Evolutionary conservation across 176 grass and related monocot species (phyloP).

Genomic region (Oryza rufipogon): DNA sequence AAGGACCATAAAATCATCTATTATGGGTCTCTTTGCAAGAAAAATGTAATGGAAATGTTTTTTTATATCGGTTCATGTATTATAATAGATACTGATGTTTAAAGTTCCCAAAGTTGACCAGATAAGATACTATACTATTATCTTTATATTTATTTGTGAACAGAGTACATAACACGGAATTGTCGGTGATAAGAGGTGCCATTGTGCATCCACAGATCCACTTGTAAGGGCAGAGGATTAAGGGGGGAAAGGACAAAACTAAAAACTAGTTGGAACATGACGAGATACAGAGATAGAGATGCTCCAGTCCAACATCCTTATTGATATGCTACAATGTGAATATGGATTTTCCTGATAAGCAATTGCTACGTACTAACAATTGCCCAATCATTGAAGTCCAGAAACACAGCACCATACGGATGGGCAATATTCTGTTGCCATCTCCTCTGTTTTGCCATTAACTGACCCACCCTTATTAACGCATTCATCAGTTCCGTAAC

Average conservation of each 20-base stretch:
- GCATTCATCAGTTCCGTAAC: not conserved
- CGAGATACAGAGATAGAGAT: not conserved
- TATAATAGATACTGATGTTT: not conserved
- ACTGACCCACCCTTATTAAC: not conserved
- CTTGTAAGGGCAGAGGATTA: not conserved
- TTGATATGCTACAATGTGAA: not conserved
- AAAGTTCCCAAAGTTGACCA: not conserved
- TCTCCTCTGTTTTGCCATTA: not conserved
- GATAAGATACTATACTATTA: not conserved
- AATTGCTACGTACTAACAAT: not conserved
- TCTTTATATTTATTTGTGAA: not conserved
- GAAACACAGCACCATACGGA: not conserved
- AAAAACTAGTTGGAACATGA: not conserved
- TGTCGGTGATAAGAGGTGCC: not conserved
- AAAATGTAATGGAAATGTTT: no score
- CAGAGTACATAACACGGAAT: not conserved
- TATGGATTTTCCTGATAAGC: not conserved
- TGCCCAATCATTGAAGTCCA: not conserved
- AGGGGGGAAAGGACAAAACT: not conserved
- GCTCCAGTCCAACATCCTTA: no score
- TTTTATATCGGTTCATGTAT: not conserved
- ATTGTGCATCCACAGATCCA: not conserved
- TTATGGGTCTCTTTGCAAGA: no score
- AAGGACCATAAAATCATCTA: no score
- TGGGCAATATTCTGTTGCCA: not conserved